Percentiles rank a stretch among this genome's conserved stretches.
phyloP scores from a whole-genome alignment of 768 basidiomycete species.

The Rhizopogon vesiculosus region DNA sequence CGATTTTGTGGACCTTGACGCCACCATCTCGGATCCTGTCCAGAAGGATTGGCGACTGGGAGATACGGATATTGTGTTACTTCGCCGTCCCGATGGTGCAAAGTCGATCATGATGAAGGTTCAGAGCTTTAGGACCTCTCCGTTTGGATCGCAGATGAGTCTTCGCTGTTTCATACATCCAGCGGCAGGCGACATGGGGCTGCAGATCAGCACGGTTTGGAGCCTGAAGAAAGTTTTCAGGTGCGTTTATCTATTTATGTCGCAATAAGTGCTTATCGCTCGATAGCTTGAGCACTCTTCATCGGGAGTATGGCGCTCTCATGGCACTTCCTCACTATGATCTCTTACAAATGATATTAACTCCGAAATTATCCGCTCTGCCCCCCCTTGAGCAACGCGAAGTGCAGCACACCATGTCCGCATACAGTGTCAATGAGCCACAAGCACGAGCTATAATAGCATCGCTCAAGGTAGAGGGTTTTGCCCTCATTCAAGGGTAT shows the following conservation, averaged over 20 bases:
- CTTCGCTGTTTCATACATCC: constrained; percentile 48
- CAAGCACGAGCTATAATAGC: constrained; percentile 87
- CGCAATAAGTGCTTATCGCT: constrained; percentile 1
- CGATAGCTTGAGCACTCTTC: constrained; percentile 78
- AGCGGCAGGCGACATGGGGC: constrained; percentile 48
- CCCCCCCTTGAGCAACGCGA: constrained; percentile 43
- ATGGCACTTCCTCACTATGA: constrained; percentile 82
- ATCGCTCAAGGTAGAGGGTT: constrained; percentile 68
- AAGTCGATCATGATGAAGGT: constrained; percentile 71
- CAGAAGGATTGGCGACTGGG: constrained; percentile 69
- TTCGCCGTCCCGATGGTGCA: constrained; percentile 53
- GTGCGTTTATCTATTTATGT: constrained; percentile 32
- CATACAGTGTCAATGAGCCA: constrained; percentile 83
- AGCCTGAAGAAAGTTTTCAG: constrained; percentile 74
- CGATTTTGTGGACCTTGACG: constrained; percentile 79
- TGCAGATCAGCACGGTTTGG: constrained; percentile 69
- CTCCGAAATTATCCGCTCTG: constrained; percentile 52
- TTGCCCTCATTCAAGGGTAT: constrained; percentile 93
- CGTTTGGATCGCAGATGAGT: constrained; percentile 48
- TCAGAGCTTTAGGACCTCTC: constrained; percentile 37
- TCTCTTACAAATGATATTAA: constrained; percentile 62
- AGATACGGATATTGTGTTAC: constrained; percentile 84
- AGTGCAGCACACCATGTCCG: constrained; percentile 60
- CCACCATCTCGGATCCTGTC: constrained; percentile 52
- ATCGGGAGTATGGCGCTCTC: constrained; percentile 90